A percentile compares a stretch with the other conserved stretches of the same genome.
Conservation (phyloP, 371 early-diverging fungal species). For the Mucor racemosus region DNA sequence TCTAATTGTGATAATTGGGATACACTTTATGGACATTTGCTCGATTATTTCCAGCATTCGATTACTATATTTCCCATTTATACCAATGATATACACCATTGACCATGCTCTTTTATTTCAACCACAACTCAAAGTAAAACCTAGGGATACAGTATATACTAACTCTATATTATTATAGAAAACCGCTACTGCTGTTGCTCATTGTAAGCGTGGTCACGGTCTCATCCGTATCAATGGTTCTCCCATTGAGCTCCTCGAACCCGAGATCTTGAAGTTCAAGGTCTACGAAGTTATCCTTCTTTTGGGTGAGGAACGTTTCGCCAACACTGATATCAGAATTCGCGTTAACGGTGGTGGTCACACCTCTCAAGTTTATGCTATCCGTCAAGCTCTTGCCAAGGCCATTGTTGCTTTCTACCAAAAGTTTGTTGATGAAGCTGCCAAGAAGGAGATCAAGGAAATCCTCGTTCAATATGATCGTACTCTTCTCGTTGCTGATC, state of each 20-base stretch:
- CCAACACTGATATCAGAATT: conserved; percentile 96
- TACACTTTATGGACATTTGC: neutral
- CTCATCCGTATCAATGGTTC: conserved; percentile 95
- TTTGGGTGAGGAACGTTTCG: conserved; percentile 96
- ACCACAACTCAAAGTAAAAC: neutral
- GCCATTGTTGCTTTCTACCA: conserved; percentile 99
- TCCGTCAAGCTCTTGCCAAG: conserved; percentile 99
- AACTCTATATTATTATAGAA: conserved; percentile 65
- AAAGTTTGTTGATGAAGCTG: conserved; percentile 98
- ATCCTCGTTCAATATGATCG: conserved; percentile 96
- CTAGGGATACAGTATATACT: neutral
- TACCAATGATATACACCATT: neutral
- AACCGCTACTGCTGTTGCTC: conserved; percentile 99
- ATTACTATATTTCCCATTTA: too few species aligned
- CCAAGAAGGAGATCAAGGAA: conserved; percentile 99
- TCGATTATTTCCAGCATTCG: neutral
- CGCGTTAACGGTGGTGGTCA: conserved; percentile 98
- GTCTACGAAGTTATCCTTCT: conserved; percentile 98
- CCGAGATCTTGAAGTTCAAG: conserved; percentile 97
- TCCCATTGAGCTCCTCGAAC: conserved; percentile 95
- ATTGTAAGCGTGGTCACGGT: conserved; percentile 97
- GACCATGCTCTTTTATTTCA: neutral
- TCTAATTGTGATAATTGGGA: neutral
- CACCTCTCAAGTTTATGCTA: conserved; percentile 97
- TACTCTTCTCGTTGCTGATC: conserved; percentile 98